A percentile compares a stretch with the other conserved stretches of the same genome.
These are phyloP conservation scores for Chenopodium quinoa DNA, from an alignment of 148 eudicot genomes.

Conservation along the genomic window DNA sequence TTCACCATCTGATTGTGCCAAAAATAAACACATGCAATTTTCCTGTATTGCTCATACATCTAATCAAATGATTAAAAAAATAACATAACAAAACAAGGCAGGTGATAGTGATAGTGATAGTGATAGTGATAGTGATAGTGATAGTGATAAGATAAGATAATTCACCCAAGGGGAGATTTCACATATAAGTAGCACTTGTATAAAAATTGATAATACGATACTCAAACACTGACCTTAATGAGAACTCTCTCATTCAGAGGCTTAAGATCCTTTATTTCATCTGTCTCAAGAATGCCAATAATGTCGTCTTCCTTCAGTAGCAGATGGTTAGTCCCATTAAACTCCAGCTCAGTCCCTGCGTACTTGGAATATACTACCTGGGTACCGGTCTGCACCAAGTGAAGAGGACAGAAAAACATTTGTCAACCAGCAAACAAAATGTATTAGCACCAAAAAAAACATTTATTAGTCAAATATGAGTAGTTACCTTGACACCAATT, in stretches of 20 bases:
- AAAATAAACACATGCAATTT: neutral
- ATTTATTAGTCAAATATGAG: neutral
- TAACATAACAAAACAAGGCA: neutral
- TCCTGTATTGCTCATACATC: neutral
- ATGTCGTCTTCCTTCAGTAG: constrained; percentile 87
- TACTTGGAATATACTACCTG: constrained; percentile 82
- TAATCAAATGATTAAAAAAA: neutral
- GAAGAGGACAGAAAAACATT: neutral
- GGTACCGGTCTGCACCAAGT: constrained; percentile 53
- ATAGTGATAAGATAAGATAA: neutral
- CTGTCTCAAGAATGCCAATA: constrained; percentile 81
- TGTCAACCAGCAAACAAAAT: neutral
- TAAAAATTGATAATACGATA: neutral
- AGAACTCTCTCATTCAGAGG: constrained; percentile 82
- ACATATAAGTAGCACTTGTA: neutral
- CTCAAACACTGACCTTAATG: constrained; percentile 55
- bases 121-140: no score
- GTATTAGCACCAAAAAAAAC: neutral
- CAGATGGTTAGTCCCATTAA: constrained; percentile 69
- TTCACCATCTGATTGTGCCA: neutral
- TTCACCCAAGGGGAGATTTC: neutral
- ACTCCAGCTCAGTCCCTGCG: constrained; percentile 88
- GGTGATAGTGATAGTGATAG: neutral
- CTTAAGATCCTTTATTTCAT: constrained; percentile 77
- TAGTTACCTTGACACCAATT: constrained; percentile 53